These are phyloP conservation scores for Trichomonas vaginalis DNA, from an alignment of 208 protist genomes.

Conservation along the genomic window DNA sequence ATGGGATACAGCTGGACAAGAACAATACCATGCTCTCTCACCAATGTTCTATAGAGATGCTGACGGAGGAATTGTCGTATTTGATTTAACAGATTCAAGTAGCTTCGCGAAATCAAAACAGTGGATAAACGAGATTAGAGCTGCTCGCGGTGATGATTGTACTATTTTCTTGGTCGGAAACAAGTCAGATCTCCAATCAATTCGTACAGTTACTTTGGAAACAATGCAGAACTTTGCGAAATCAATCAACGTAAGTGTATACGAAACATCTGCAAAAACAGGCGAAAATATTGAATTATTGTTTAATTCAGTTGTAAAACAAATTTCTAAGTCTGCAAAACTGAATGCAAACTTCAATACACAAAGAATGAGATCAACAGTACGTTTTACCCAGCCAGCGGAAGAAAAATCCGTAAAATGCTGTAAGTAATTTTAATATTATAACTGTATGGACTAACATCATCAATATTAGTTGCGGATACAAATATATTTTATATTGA, in stretches of 20 bases:
- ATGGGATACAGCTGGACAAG: conserved; percentile 2
- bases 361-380: background rate
- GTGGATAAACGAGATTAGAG: background rate
- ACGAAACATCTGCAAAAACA: conserved; percentile 9
- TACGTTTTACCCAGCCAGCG: background rate
- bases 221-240: background rate
- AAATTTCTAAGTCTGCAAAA: background rate
- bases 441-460: no score
- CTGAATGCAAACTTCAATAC: background rate
- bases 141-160: background rate
- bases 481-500: no score
- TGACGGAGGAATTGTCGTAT: background rate
- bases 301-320: background rate
- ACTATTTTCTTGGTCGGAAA: background rate
- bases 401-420: background rate
- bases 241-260: background rate
- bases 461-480: no score
- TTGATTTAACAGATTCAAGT: background rate
- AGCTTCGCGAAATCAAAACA: background rate
- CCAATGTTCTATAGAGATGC: background rate
- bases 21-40: background rate
- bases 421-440: background rate
- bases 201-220: background rate
- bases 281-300: background rate
- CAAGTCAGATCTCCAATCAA: background rate